Percentiles rank a stretch among this genome's conserved stretches.
Evolutionary conservation across 164 flowering plant species (phyloP).

Genomic region (Nymphaea colorata): DNA sequence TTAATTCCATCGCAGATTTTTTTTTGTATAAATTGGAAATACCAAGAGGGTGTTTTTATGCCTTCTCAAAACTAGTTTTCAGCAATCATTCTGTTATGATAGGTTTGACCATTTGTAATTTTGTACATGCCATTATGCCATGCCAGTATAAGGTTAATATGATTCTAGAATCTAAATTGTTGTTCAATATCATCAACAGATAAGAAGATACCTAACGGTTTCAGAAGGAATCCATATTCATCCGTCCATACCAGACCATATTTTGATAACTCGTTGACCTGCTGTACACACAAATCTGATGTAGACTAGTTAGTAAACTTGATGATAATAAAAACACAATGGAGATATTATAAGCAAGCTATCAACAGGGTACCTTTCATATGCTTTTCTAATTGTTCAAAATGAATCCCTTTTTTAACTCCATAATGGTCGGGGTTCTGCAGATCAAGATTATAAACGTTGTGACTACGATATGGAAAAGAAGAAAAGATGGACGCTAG

Average conservation of each 20-base stretch:
- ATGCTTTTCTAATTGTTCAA: conserved; percentile 54
- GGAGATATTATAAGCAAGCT: neutral
- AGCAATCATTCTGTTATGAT: neutral
- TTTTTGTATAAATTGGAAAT: neutral
- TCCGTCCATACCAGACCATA: conserved; percentile 92
- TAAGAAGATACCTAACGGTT: conserved; percentile 60
- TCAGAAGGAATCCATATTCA: conserved; percentile 88
- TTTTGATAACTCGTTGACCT: conserved; percentile 60
- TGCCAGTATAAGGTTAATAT: neutral
- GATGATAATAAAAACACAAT: neutral
- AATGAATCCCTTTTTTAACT: conserved; percentile 45
- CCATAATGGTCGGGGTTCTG: conserved; percentile 84
- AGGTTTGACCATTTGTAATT: neutral
- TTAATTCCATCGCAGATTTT: too few relatives aligned
- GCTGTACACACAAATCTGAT: conserved; percentile 77
- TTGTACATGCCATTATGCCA: neutral
- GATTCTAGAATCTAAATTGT: neutral
- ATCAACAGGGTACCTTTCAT: conserved; percentile 55
- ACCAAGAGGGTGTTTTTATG: neutral
- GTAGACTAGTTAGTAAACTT: neutral
- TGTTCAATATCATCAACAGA: neutral
- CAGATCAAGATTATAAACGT: conserved; percentile 5
- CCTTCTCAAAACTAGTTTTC: neutral
- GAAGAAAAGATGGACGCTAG: neutral
- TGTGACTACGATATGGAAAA: neutral